Evolutionary conservation across 352 stramenopile genomes (phyloP).

Genomic region (Aphanomyces cochlioides): DNA sequence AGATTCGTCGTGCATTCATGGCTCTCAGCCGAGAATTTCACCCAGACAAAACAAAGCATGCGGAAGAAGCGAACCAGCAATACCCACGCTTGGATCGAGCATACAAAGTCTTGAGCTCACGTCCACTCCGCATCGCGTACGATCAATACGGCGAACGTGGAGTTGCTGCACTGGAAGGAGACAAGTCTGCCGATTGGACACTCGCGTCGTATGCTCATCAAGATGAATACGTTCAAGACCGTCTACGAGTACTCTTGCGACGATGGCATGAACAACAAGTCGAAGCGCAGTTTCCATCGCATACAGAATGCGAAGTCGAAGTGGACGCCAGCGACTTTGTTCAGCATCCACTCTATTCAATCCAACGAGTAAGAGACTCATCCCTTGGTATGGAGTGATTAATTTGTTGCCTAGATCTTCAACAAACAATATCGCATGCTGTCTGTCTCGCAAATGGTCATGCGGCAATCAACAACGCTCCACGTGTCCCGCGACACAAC

Average conservation of each 20-base stretch:
- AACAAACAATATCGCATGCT: constrained; percentile 30
- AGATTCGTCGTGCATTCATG: constrained; percentile 67
- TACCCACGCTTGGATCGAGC: constrained; percentile 75
- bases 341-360: constrained; percentile 44
- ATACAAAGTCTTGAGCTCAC: constrained; percentile 78
- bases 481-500: constrained; percentile 52
- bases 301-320: constrained; percentile 75
- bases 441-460: constrained; percentile 57
- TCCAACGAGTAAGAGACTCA: constrained; percentile 42
- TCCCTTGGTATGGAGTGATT: constrained; percentile 31
- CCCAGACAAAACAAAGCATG: constrained; percentile 59
- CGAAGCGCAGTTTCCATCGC: constrained; percentile 69
- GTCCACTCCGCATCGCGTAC: constrained; percentile 62
- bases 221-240: constrained; percentile 41
- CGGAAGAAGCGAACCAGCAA: constrained; percentile 60
- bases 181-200: constrained; percentile 43
- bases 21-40: constrained; percentile 80
- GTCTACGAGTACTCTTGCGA: constrained; percentile 54
- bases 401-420: constrained; percentile 7
- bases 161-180: constrained; percentile 62
- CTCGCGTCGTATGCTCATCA: neutral
- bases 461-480: constrained; percentile 72
- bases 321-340: constrained; percentile 79
- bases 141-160: constrained; percentile 72
- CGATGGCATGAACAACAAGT: constrained; percentile 65